phyloP scores from a whole-genome alignment of 2,329 filamentous ascomycete species.

The Phialophora verrucosa region DNA sequence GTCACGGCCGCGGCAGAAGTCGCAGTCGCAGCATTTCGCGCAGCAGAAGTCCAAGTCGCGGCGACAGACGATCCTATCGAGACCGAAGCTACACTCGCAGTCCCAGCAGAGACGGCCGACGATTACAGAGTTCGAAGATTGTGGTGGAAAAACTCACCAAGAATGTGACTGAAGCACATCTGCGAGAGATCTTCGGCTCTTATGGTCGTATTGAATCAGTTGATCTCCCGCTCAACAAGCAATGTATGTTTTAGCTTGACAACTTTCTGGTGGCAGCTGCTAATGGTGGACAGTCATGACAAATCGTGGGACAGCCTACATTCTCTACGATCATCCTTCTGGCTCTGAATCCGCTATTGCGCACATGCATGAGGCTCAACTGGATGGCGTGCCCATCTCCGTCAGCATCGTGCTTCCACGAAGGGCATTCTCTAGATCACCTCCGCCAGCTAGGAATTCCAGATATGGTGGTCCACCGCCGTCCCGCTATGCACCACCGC shows the following conservation, averaged over 20 bases:
- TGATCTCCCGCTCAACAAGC: constrained; percentile 85
- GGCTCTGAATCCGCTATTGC: constrained; percentile 88
- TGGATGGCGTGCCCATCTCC: constrained; percentile 81
- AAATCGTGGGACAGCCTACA: constrained; percentile 92
- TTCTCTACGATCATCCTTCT: constrained; percentile 76
- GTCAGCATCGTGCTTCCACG: constrained; percentile 88
- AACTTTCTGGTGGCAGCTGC: not conserved
- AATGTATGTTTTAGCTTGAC: constrained; percentile 63
- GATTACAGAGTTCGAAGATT: constrained; percentile 65
- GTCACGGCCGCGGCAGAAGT: constrained; percentile 35
- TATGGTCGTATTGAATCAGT: constrained; percentile 87
- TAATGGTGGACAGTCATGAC: constrained; percentile 68
- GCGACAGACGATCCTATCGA: constrained; percentile 46
- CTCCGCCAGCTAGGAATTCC: constrained; percentile 71
- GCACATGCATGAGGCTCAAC: constrained; percentile 97
- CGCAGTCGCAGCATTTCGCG: constrained; percentile 41
- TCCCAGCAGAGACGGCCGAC: constrained; percentile 40
- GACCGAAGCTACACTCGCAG: constrained; percentile 48
- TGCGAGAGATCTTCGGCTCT: constrained; percentile 87
- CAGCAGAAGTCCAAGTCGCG: constrained; percentile 50
- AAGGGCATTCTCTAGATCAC: constrained; percentile 79
- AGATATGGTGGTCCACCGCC: constrained; percentile 52
- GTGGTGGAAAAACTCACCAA: constrained; percentile 95
- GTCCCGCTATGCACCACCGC: constrained; percentile 42
- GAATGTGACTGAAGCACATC: constrained; percentile 86